phyloP scores from a whole-genome alignment of 805 yeast genomes.

The Suhomyces xylopsoci region DNA sequence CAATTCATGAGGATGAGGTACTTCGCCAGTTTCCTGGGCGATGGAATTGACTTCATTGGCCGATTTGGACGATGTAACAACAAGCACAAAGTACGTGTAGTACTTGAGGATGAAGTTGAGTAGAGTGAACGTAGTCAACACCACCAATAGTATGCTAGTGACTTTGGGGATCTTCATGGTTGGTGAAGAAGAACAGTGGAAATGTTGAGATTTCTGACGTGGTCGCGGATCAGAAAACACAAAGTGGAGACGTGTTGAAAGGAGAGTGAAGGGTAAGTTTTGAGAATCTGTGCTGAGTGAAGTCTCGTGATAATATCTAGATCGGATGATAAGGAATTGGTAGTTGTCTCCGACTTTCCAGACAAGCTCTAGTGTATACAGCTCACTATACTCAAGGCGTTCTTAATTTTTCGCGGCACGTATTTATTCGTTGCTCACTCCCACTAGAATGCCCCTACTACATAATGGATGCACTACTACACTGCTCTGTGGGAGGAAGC shows the following conservation, averaged over 20 bases:
- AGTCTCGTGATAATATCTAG: too few relatives aligned
- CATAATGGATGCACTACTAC: not conserved
- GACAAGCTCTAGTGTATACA: too few relatives aligned
- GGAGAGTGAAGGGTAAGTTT: not conserved
- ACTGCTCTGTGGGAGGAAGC: not conserved
- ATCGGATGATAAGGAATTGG: too few relatives aligned
- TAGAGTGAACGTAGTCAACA: slow-evolving; percentile 27
- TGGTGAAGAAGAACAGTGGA: not conserved
- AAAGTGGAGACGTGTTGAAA: not conserved
- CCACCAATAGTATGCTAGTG: slow-evolving; percentile 33
- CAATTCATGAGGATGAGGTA: slow-evolving; percentile 45
- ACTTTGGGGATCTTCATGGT: slow-evolving; percentile 33
- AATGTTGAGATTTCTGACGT: not conserved
- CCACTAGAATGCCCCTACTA: not conserved
- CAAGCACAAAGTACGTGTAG: slow-evolving; percentile 36
- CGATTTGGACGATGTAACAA: slow-evolving; percentile 28
- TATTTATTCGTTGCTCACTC: not conserved
- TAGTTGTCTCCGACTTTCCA: too few relatives aligned
- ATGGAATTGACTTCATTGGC: slow-evolving; percentile 19
- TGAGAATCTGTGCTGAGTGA: not conserved
- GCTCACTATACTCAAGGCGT: not conserved
- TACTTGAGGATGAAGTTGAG: slow-evolving; percentile 35
- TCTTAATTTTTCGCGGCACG: not conserved
- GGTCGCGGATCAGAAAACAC: not conserved
- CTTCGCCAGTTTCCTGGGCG: slow-evolving; percentile 32